These are phyloP conservation scores for Salix exigua DNA, from an alignment of 345 rosid genomes.

Conservation along the genomic window DNA sequence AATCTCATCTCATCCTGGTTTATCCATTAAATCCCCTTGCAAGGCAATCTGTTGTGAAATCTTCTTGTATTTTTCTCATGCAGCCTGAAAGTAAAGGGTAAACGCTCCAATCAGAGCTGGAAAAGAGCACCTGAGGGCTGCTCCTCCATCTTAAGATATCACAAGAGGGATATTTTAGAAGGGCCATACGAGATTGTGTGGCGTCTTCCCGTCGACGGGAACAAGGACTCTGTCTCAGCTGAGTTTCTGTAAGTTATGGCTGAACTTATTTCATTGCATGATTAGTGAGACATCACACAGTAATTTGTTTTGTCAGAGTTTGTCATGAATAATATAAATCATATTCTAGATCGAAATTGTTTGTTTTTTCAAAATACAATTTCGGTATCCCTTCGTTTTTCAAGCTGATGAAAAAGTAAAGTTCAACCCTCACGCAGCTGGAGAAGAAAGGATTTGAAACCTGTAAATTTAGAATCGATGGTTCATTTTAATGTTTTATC, in stretches of 20 bases:
- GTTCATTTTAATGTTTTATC: background rate
- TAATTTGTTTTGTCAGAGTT: background rate
- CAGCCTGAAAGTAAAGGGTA: constrained; percentile 61
- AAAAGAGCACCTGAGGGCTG: constrained; percentile 13
- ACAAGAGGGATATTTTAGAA: constrained; percentile 49
- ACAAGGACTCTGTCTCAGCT: constrained; percentile 58
- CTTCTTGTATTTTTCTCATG: background rate
- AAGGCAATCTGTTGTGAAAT: no score
- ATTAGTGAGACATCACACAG: background rate
- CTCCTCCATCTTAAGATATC: constrained; percentile 37
- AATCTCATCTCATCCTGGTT: background rate
- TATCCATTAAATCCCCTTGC: background rate
- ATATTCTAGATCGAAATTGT: no score
- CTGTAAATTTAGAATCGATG: background rate
- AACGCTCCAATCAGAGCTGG: constrained; percentile 36
- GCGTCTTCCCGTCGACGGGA: constrained; percentile 60
- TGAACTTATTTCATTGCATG: background rate
- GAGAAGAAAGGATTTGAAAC: no score
- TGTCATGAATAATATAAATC: no score
- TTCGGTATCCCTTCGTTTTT: no score
- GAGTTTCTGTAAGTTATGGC: constrained; percentile 61
- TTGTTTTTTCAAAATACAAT: no score
- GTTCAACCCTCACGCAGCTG: no score
- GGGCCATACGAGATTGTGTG: constrained; percentile 63
- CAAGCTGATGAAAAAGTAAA: no score